These are phyloP conservation scores for Prunus dulcis DNA, from an alignment of 306 rosid species.

Conservation along the genomic window DNA sequence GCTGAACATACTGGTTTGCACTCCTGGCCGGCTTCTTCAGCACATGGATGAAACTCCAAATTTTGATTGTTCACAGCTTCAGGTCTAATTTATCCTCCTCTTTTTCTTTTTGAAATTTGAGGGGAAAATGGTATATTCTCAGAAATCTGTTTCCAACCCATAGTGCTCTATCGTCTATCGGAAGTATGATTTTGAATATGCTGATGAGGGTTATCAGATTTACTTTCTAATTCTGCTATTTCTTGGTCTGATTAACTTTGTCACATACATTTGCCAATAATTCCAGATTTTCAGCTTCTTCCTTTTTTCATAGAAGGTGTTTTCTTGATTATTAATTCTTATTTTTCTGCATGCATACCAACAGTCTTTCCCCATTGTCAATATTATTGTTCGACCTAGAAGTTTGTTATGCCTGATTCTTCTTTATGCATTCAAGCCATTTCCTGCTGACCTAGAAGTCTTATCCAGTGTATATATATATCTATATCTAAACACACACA, in stretches of 20 bases:
- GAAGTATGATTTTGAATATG: neutral
- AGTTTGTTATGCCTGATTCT: neutral
- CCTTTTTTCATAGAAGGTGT: neutral
- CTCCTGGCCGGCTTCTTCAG: slow-evolving; percentile 90
- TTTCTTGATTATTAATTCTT: neutral
- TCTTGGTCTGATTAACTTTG: no score
- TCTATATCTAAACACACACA: neutral
- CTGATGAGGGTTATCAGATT: neutral
- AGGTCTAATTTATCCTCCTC: slow-evolving; percentile 45
- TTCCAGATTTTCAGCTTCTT: neutral
- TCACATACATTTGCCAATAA: neutral
- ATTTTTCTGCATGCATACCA: neutral
- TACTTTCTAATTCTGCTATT: neutral
- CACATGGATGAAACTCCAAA: slow-evolving; percentile 96
- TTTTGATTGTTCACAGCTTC: slow-evolving; percentile 84
- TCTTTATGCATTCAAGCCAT: neutral
- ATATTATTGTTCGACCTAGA: neutral
- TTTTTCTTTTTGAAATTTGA: neutral
- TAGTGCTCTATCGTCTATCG: neutral
- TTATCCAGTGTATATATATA: neutral
- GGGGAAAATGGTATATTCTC: neutral
- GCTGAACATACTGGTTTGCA: slow-evolving; percentile 83
- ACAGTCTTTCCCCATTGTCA: neutral
- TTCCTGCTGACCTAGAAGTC: neutral
- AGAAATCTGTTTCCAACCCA: neutral